phyloP scores from a whole-genome alignment of 129 eudicot genomes.

The Rutidosis leptorrhynchoides region DNA sequence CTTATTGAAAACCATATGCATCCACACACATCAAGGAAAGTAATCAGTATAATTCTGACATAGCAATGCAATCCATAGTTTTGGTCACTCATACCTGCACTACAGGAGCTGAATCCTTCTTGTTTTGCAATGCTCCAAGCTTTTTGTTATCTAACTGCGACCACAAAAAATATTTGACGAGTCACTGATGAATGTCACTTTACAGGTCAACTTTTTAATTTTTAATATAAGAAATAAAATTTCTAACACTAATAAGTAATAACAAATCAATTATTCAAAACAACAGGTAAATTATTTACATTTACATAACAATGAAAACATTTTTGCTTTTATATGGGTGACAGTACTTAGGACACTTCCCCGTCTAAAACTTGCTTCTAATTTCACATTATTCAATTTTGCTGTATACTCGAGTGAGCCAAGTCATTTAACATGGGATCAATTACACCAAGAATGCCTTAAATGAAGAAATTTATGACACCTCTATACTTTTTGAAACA shows the following conservation, averaged over 20 bases:
- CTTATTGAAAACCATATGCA: not conserved
- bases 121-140: slow-evolving; percentile 63
- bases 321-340: too few relatives aligned
- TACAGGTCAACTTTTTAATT: not conserved
- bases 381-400: not conserved
- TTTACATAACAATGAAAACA: not conserved
- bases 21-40: slow-evolving; percentile 8
- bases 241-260: too few relatives aligned
- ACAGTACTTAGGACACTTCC: not conserved
- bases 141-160: slow-evolving; percentile 71
- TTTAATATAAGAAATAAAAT: not conserved
- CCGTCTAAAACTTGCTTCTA: not conserved
- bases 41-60: not conserved
- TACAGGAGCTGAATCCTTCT: slow-evolving; percentile 62
- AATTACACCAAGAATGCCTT: too few relatives aligned
- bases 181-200: not conserved
- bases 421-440: not conserved
- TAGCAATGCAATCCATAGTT: not conserved
- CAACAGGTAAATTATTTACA: not conserved
- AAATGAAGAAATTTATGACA: too few relatives aligned
- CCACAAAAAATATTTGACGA: not conserved
- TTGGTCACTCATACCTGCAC: slow-evolving; percentile 64
- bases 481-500: too few relatives aligned
- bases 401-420: not conserved
- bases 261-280: slow-evolving; percentile 1